phyloP scores from a whole-genome alignment of 2,329 filamentous ascomycete genomes.

The Purpureocillium lavendulum region DNA sequence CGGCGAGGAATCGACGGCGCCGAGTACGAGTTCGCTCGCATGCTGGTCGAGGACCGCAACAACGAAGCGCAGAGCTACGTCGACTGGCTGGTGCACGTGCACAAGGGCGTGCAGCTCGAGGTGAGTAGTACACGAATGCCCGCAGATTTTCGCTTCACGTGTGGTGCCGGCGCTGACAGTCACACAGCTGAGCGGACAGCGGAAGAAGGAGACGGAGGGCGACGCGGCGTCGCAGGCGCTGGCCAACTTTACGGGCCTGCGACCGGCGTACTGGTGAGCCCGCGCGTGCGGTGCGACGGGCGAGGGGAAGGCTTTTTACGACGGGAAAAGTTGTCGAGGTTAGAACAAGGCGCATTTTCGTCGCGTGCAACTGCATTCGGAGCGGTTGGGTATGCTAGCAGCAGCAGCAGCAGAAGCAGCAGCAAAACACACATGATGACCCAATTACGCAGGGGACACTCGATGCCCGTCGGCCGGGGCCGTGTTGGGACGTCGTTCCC shows the following conservation, averaged over 20 bases:
- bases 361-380: too few relatives aligned
- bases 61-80: constrained; percentile 98
- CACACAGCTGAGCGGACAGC: constrained; percentile 55
- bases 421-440: too few relatives aligned
- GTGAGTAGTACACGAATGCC: constrained; percentile 34
- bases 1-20: constrained; percentile 88
- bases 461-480: too few relatives aligned
- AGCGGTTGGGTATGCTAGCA: too few relatives aligned
- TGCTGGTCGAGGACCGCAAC: constrained; percentile 90
- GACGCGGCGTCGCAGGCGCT: constrained; percentile 30
- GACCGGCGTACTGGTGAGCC: constrained; percentile 46
- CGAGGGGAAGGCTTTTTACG: not conserved
- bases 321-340: not conserved
- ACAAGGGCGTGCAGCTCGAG: constrained; percentile 88
- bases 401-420: too few relatives aligned
- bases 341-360: too few relatives aligned
- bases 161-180: constrained; percentile 8
- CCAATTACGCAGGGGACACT: too few relatives aligned
- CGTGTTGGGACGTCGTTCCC: too few relatives aligned
- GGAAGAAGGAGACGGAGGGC: constrained; percentile 58
- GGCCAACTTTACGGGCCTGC: constrained; percentile 49
- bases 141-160: not conserved
- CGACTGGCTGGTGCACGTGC: constrained; percentile 94
- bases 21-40: constrained; percentile 90
- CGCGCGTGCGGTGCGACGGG: not conserved